These are phyloP conservation scores for Ophiostoma montium DNA, from an alignment of 2,329 filamentous ascomycete genomes.

Conservation along the genomic window DNA sequence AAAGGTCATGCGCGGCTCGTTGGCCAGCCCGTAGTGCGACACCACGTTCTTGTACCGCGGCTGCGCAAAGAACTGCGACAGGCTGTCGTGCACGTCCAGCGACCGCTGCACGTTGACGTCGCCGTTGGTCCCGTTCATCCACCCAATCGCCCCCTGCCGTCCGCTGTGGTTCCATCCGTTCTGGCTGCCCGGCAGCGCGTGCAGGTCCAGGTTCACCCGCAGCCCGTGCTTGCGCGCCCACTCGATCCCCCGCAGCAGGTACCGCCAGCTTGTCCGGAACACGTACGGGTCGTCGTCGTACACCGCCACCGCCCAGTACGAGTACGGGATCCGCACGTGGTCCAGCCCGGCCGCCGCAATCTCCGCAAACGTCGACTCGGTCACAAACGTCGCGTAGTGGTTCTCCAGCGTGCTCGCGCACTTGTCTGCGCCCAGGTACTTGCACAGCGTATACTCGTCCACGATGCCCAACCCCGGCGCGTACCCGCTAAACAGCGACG, in stretches of 20 bases:
- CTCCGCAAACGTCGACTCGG: slow-evolving; percentile 66
- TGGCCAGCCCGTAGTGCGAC: slow-evolving; percentile 83
- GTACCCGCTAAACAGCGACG: slow-evolving; percentile 62
- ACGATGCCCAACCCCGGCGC: slow-evolving; percentile 53
- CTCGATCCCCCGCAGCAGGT: slow-evolving; percentile 83
- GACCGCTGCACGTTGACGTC: slow-evolving; percentile 64
- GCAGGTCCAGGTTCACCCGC: slow-evolving; percentile 83
- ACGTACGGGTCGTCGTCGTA: slow-evolving; percentile 84
- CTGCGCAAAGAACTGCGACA: slow-evolving; percentile 88
- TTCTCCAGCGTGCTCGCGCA: slow-evolving; percentile 60
- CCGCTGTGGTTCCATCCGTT: slow-evolving; percentile 98
- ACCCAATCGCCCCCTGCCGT: slow-evolving; percentile 62
- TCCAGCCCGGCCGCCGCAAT: slow-evolving; percentile 83
- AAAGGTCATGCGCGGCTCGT: slow-evolving; percentile 80
- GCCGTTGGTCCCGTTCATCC: slow-evolving; percentile 86
- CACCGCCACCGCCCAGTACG: slow-evolving; percentile 83
- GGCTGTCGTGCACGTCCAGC: slow-evolving; percentile 71
- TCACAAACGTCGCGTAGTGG: slow-evolving; percentile 84
- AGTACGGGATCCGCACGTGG: slow-evolving; percentile 90
- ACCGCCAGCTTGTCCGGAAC: slow-evolving; percentile 77
- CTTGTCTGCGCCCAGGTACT: slow-evolving; percentile 51
- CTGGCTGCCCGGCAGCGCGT: slow-evolving; percentile 82
- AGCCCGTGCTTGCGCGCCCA: slow-evolving; percentile 87
- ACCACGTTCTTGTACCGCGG: slow-evolving; percentile 84
- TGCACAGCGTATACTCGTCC: slow-evolving; percentile 74